A percentile compares a stretch with the other conserved stretches of the same genome.
These are phyloP conservation scores for Raphanus raphanistrum DNA, from an alignment of 345 rosid species.

Conservation along the genomic window DNA sequence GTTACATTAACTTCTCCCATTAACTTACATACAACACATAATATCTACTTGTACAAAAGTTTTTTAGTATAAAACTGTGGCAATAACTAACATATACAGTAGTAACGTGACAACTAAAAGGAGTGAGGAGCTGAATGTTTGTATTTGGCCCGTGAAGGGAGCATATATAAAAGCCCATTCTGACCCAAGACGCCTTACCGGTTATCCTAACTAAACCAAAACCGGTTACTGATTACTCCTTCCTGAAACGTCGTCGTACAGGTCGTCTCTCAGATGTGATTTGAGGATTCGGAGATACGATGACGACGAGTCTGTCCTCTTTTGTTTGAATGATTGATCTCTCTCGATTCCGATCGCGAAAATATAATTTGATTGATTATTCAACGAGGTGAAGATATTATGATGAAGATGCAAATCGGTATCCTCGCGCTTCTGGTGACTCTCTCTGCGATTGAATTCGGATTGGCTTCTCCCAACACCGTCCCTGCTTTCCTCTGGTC, in stretches of 20 bases:
- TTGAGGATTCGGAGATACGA: slow-evolving; percentile 31
- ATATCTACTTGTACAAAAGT: too few relatives aligned
- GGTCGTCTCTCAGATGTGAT: slow-evolving; percentile 30
- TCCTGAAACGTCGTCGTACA: slow-evolving; percentile 5
- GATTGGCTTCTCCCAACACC: slow-evolving; percentile 48
- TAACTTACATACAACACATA: too few relatives aligned
- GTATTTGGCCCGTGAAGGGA: too few relatives aligned
- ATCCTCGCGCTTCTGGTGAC: slow-evolving; percentile 32
- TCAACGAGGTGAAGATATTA: slow-evolving; percentile 12
- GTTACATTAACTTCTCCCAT: too few relatives aligned
- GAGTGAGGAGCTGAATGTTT: too few relatives aligned
- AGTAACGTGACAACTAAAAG: too few relatives aligned
- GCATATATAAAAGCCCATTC: neutral
- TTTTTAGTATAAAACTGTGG: too few relatives aligned
- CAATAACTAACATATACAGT: too few relatives aligned
- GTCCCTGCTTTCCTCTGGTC: slow-evolving; percentile 91
- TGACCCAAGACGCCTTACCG: neutral
- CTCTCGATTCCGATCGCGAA: slow-evolving; percentile 19
- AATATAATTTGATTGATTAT: slow-evolving; percentile 7
- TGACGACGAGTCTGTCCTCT: slow-evolving; percentile 20
- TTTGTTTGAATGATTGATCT: slow-evolving; percentile 25
- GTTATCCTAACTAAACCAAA: slow-evolving; percentile 3
- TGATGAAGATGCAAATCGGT: slow-evolving; percentile 38
- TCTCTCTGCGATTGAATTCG: slow-evolving; percentile 34
- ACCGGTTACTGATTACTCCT: neutral